Evolutionary conservation across 495 filamentous ascomycete genomes (phyloP).

Genomic region (Hapsidospora chrysogenum): DNA sequence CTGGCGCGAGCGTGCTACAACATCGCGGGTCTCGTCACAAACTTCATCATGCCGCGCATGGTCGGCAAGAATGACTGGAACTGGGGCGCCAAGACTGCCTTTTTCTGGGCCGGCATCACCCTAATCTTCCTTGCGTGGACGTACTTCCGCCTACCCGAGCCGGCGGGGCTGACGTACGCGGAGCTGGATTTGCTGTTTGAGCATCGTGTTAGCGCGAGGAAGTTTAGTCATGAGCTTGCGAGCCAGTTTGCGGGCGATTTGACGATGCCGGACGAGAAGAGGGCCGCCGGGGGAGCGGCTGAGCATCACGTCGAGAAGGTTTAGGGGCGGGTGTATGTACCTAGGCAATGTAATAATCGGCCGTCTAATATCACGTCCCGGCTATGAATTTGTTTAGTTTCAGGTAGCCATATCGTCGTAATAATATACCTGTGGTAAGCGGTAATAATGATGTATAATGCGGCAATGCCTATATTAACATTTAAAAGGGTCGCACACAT

Average conservation of each 20-base stretch:
- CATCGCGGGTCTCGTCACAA: conserved; percentile 11
- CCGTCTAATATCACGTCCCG: too few species aligned
- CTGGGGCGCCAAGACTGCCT: conserved; percentile 20
- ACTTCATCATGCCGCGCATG: conserved; percentile 22
- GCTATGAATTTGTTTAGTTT: too few species aligned
- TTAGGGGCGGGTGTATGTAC: too few species aligned
- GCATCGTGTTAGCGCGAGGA: conserved; percentile 1
- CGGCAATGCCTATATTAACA: too few species aligned
- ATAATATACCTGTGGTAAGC: too few species aligned
- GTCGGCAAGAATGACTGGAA: conserved; percentile 27
- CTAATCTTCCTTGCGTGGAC: conserved; percentile 11
- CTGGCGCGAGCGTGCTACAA: conserved; percentile 21
- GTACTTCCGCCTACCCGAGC: conserved; percentile 5
- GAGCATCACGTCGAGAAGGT: neutral
- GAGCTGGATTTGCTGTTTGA: conserved; percentile 21
- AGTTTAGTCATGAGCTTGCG: neutral
- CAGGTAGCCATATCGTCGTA: too few species aligned
- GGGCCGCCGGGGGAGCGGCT: neutral
- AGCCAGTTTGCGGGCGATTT: neutral
- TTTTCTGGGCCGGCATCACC: conserved; percentile 26
- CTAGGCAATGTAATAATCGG: too few species aligned
- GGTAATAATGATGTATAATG: too few species aligned
- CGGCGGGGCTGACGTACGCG: conserved; percentile 17
- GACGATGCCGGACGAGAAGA: neutral
- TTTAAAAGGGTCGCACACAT: too few species aligned